These are phyloP conservation scores for Cladorrhinum samala DNA, from an alignment of 495 filamentous ascomycete genomes.

Conservation along the genomic window DNA sequence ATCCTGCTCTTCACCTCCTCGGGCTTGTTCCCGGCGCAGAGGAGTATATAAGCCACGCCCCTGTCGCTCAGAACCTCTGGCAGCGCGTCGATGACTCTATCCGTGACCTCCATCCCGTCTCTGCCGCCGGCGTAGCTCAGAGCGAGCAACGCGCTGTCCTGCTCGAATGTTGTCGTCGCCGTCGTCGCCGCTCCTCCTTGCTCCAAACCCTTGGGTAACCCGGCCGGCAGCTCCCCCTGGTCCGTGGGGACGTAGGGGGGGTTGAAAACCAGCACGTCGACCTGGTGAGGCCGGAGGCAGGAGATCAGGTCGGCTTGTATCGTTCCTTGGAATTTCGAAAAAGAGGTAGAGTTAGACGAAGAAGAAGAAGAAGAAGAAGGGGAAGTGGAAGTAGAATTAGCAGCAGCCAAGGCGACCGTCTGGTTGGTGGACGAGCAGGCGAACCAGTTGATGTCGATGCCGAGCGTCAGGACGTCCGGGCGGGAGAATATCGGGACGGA, in stretches of 20 bases:
- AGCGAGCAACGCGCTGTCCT: slow-evolving; percentile 73
- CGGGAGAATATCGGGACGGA: slow-evolving; percentile 66
- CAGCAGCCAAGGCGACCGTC: slow-evolving; percentile 53
- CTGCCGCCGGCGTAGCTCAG: slow-evolving; percentile 81
- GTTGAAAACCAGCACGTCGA: slow-evolving; percentile 92
- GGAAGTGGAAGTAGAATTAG: slow-evolving; percentile 11
- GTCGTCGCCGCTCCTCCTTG: neutral
- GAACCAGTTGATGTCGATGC: slow-evolving; percentile 74
- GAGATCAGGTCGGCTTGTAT: slow-evolving; percentile 60
- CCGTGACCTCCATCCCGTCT: slow-evolving; percentile 91
- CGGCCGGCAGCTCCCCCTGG: too few relatives aligned
- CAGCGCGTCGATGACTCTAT: slow-evolving; percentile 63
- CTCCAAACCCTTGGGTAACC: neutral
- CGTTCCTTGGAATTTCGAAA: slow-evolving; percentile 50
- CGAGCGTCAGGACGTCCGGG: slow-evolving; percentile 59
- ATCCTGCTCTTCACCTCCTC: slow-evolving; percentile 61
- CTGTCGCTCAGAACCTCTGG: slow-evolving; percentile 54
- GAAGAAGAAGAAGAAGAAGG: slow-evolving; percentile 19
- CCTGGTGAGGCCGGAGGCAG: slow-evolving; percentile 46
- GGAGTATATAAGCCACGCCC: slow-evolving; percentile 81
- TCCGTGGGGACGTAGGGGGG: slow-evolving; percentile 90
- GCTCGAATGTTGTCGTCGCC: slow-evolving; percentile 45
- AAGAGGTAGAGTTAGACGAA: slow-evolving; percentile 18
- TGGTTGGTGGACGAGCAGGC: slow-evolving; percentile 64
- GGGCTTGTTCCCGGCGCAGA: slow-evolving; percentile 82